Conservation (phyloP, 192 early-diverging fungal species). For the Coemansia sp. region DNA sequence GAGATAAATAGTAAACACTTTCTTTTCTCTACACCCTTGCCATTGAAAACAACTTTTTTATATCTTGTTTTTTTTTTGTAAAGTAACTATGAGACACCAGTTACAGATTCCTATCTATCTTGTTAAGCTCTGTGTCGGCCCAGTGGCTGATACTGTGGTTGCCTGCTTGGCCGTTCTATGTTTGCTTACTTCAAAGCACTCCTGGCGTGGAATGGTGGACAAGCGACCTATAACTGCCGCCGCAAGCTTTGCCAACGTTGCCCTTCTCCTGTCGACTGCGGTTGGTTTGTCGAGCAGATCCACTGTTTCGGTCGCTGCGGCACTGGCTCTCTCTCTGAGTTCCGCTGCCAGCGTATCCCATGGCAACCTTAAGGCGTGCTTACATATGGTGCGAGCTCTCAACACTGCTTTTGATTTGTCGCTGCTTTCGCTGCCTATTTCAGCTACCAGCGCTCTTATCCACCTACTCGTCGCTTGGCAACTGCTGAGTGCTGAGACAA, state of each 20-base stretch:
- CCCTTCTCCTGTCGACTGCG: background rate
- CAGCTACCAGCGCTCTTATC: background rate
- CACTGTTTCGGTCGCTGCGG: background rate
- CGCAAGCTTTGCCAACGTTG: background rate
- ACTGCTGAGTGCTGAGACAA: background rate
- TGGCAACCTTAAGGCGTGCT: background rate
- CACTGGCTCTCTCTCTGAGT: constrained; percentile 1
- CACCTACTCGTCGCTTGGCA: constrained; percentile 1
- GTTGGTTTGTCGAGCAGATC: background rate
- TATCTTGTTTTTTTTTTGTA: background rate
- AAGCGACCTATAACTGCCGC: background rate
- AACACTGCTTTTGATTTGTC: background rate
- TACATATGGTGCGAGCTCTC: background rate
- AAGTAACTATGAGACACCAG: background rate
- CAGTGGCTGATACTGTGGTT: background rate
- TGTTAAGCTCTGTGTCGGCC: background rate
- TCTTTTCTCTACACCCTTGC: background rate
- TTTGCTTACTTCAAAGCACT: background rate
- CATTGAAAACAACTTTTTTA: background rate
- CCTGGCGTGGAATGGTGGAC: background rate
- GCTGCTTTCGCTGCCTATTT: background rate
- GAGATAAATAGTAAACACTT: background rate
- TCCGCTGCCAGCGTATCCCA: background rate
- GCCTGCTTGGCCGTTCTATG: background rate
- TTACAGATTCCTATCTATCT: background rate